Evolutionary conservation across 2,329 filamentous ascomycete genomes (phyloP).

Genomic region (Myriosclerotinia scirpicola): DNA sequence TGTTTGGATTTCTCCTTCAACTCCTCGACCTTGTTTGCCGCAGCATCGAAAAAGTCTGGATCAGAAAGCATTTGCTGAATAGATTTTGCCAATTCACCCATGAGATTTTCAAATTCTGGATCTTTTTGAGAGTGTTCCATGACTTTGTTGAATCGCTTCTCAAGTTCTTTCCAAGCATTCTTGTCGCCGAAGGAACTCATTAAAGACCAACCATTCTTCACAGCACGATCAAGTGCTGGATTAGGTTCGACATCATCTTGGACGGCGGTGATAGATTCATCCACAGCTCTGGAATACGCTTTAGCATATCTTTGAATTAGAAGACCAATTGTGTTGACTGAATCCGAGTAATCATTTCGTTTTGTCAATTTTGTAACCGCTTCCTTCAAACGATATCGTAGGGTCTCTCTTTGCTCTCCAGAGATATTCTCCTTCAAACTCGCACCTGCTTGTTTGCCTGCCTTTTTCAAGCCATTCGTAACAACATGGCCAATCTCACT

Average conservation of each 20-base stretch:
- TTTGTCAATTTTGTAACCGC: conserved; percentile 72
- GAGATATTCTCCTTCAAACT: conserved; percentile 74
- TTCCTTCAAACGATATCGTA: conserved; percentile 74
- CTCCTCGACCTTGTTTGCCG: conserved; percentile 52
- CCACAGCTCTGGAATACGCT: conserved; percentile 71
- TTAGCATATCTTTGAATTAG: conserved; percentile 77
- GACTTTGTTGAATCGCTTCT: conserved; percentile 66
- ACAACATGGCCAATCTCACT: conserved; percentile 50
- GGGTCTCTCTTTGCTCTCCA: conserved; percentile 69
- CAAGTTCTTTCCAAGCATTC: conserved; percentile 73
- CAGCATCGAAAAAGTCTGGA: conserved; percentile 79
- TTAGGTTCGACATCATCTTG: conserved; percentile 74
- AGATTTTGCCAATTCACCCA: conserved; percentile 70
- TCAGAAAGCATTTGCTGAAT: conserved; percentile 82
- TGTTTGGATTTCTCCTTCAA: conserved; percentile 58
- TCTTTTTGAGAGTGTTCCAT: conserved; percentile 74
- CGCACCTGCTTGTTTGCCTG: conserved; percentile 59
- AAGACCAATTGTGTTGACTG: conserved; percentile 73
- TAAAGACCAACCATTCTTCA: conserved; percentile 78
- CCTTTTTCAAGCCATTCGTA: conserved; percentile 47
- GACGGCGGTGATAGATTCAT: conserved; percentile 64
- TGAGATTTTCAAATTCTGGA: conserved; percentile 76
- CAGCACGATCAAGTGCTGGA: conserved; percentile 69
- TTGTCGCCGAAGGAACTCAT: conserved; percentile 75
- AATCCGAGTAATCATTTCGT: conserved; percentile 80